phyloP scores from a whole-genome alignment of 148 eudicot genomes.

The Limonium bicolor region DNA sequence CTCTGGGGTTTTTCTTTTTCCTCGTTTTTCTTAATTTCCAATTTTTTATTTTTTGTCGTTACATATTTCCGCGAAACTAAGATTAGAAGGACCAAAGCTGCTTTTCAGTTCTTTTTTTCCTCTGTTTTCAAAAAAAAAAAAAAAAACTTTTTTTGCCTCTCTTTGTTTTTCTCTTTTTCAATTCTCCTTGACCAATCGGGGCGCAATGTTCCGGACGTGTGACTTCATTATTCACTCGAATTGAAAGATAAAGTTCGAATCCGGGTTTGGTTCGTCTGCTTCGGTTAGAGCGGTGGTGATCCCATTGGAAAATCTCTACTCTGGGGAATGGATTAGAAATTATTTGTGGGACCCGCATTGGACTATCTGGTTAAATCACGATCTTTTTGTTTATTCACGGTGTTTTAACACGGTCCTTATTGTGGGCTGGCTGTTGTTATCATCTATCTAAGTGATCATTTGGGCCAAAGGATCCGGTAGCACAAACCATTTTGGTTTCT shows the following conservation, averaged over 20 bases:
- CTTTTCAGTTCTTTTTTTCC: not conserved
- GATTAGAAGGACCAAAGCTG: too few species aligned
- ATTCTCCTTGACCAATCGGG: not conserved
- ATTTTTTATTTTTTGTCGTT: not conserved
- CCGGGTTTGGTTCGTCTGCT: conserved; percentile 2
- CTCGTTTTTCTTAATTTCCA: not conserved
- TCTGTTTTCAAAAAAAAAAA: not conserved
- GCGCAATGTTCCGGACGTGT: conserved; percentile 22
- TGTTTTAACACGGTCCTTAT: too few species aligned
- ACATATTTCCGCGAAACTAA: too few species aligned
- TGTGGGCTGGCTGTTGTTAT: too few species aligned
- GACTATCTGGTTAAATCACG: too few species aligned
- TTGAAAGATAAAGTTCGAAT: conserved; percentile 4
- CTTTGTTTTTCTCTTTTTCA: conserved; percentile 3
- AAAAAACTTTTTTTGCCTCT: conserved; percentile 3
- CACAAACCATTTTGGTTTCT: too few species aligned
- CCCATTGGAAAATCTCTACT: too few species aligned
- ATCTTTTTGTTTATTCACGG: too few species aligned
- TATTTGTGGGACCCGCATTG: too few species aligned
- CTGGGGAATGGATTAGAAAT: too few species aligned
- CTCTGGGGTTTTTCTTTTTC: not conserved
- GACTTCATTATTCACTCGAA: conserved; percentile 25
- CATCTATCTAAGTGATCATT: too few species aligned
- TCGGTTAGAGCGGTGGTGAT: not conserved
- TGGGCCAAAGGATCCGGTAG: too few species aligned